These are phyloP conservation scores for Funneliformis mosseae DNA, from an alignment of 192 early-diverging fungal genomes.

Conservation along the genomic window DNA sequence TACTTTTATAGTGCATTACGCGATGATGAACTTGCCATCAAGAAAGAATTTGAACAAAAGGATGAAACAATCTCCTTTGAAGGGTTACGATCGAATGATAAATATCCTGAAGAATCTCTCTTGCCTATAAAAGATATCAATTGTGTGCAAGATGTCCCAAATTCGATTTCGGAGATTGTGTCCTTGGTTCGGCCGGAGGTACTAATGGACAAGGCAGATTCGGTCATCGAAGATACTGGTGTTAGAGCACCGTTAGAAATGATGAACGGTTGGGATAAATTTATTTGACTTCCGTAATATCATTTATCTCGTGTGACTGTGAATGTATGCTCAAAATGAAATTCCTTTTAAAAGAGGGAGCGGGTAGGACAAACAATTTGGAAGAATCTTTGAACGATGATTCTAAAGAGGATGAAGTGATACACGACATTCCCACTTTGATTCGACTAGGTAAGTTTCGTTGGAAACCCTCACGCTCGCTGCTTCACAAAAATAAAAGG, in stretches of 20 bases:
- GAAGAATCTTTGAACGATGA: not conserved
- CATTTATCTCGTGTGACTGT: not conserved
- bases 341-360: not conserved
- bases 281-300: not conserved
- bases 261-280: conserved; percentile 28
- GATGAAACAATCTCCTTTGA: not conserved
- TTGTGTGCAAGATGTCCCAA: not conserved
- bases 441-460: not conserved
- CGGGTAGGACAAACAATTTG: not conserved
- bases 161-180: not conserved
- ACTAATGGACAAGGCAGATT: not conserved
- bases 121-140: not conserved
- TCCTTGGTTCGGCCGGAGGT: not conserved
- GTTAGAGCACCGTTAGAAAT: conserved; percentile 27
- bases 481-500: not conserved
- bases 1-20: not conserved
- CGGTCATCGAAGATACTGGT: conserved; percentile 20
- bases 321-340: not conserved
- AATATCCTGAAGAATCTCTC: conserved; percentile 16
- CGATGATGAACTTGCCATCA: no score
- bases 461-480: no score
- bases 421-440: not conserved
- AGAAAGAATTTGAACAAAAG: not conserved
- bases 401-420: not conserved
- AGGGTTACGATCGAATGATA: not conserved